Evolutionary conservation across 352 stramenopile genomes (phyloP).

Genomic region (Pythium monospermum): DNA sequence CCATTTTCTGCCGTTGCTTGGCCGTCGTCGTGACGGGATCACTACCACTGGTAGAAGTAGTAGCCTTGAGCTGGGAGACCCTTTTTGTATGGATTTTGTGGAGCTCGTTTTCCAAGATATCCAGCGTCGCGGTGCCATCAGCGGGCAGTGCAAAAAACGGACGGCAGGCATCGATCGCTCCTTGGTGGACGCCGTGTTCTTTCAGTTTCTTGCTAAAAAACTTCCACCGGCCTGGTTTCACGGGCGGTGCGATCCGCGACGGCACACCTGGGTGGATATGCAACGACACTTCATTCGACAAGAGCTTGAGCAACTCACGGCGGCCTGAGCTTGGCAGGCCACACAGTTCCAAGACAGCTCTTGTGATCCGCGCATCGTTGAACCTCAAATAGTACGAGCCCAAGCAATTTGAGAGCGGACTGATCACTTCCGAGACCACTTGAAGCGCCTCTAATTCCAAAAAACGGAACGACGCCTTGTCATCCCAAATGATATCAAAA

Average conservation of each 20-base stretch:
- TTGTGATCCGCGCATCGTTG: slow-evolving; percentile 71
- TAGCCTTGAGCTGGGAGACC: slow-evolving; percentile 13
- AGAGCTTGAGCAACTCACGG: slow-evolving; percentile 66
- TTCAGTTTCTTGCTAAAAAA: slow-evolving; percentile 70
- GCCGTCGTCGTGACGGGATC: not conserved
- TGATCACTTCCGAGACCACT: slow-evolving; percentile 74
- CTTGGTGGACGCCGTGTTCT: slow-evolving; percentile 44
- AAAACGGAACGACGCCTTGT: slow-evolving; percentile 52
- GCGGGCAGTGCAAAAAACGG: slow-evolving; percentile 76
- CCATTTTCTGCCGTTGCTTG: slow-evolving; percentile 66
- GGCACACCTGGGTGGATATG: slow-evolving; percentile 56
- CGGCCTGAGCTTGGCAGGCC: slow-evolving; percentile 41
- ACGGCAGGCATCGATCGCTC: slow-evolving; percentile 50
- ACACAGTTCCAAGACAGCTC: slow-evolving; percentile 66
- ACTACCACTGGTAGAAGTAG: slow-evolving; percentile 13
- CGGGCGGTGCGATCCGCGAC: slow-evolving; percentile 46
- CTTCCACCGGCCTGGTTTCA: slow-evolving; percentile 70
- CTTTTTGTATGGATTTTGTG: slow-evolving; percentile 55
- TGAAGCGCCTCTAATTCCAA: slow-evolving; percentile 74
- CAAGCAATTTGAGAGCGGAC: slow-evolving; percentile 46
- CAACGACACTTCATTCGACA: slow-evolving; percentile 71
- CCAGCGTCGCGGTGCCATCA: slow-evolving; percentile 50
- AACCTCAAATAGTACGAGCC: slow-evolving; percentile 77
- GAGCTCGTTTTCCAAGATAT: slow-evolving; percentile 62
- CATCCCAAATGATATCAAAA: slow-evolving; percentile 85